Base-by-base conservation (phyloP, 108 stramenopile genomes). In the Craspedostauros australis region DNA sequence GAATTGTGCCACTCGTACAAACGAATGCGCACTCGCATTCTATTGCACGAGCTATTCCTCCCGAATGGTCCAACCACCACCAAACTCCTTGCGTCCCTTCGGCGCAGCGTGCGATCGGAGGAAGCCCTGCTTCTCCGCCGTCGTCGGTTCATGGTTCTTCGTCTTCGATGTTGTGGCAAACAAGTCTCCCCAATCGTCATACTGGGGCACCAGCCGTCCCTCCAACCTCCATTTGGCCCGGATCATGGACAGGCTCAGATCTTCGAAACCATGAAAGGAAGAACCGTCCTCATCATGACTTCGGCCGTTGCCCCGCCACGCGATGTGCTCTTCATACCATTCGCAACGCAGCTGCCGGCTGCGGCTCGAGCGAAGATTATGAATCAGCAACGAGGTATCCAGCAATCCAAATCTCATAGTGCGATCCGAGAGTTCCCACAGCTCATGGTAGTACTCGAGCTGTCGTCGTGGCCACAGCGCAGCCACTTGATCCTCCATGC, bases 271-370 rank as follows among this genome's bases (percentile, higher is more conserved):
- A 5, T 52, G 51, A 26, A 26, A 53, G 3, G 14, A 4, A 9
- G 25, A 3, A 15, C 41, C 39, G 20, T n/a, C 32, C 4, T 43
- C 44, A 18, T 48, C 27, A 19, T 53, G 37, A 75, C 71, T 5
- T n/a, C n/a, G n/a, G n/a, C 64, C 47, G 24, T 42, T 54, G 21
- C 68, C 70, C 15, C 79, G 71, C 86, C 86, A 88, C 51, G 65
- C 55, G 7, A 73, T 27, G 37, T 84, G 80, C 47, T 88, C 86
- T 49, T 88, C 77, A 40, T 79, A 84, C 80, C 83, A 80, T 67
- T 80, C 76, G 39, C 86, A 88, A 18, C 82, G 82, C 18, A 77
- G 34, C 61, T 46, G 12, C 48, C 69, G 19, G 57, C 75, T 37
- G 50, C 72, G 41, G 50, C 60, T 31, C 48, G 49, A 34, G 58